Base-by-base conservation (phyloP, 2,329 filamentous ascomycete genomes). In the Aspergillus aculeatinus region DNA sequence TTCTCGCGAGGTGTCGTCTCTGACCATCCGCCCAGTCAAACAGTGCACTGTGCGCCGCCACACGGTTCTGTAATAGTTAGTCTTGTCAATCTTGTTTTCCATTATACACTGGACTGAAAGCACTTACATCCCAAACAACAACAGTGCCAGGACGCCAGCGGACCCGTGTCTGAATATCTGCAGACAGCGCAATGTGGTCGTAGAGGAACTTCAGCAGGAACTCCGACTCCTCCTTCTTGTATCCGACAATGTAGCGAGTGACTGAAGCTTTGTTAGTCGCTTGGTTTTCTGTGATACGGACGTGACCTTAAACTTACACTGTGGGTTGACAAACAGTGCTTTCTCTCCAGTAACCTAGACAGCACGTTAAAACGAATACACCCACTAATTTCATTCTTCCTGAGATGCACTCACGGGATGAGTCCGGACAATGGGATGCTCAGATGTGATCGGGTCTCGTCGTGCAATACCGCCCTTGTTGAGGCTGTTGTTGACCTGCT, bases 171-270 rank as follows among this genome's bases (percentile, higher is more conserved):
- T 93, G 90, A 73, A 92, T 85, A 70, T 92, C 89, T 53, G 88
- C 85, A 21, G 88, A 88, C 47, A 85, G 82, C 0, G 87, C 88
- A 55, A 92, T 86, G 69, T 92, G 90, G 69, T 91, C 85, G 72
- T 88, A 92, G 16, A 93, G 76, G 79, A 92, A 92, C 69, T 91
- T 90, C 60, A 93, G 81, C 10, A 93, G 79, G 51, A 83, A 82
- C 64, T 96, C 92, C 1, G 88, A 91, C 72, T 96, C 92, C 71
- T 96, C 92, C 72, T 92, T 91, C 78, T 96, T 96, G 70, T 89
- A 85, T 12, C 91, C 91, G 1, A 94, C 85, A 57, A 96, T 94
- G 31, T 87, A 82, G 54, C 91, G 87, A 4, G 90, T 94, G 78
- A 95, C 88, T 90, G 39, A 35, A 19, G 10, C 0, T 10, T 51